Conservation (phyloP, 78 protist genomes). For the Dictyostelium firmibasis region DNA sequence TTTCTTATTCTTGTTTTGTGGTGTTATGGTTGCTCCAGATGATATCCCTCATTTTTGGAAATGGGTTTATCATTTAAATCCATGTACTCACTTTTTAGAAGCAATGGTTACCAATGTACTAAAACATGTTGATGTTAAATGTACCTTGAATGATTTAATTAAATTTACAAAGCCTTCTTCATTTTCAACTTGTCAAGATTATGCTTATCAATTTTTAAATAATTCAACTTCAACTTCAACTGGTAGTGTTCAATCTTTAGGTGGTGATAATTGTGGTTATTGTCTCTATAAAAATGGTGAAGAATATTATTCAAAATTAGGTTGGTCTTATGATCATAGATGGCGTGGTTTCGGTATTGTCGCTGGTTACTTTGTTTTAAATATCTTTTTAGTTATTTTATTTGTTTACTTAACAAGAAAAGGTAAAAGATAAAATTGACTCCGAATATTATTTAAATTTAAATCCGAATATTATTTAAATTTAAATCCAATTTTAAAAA, state of each 20-base stretch:
- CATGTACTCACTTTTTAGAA: conserved; percentile 36
- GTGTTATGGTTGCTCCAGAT: not conserved
- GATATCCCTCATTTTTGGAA: conserved; percentile 6
- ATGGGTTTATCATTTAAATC: conserved; percentile 17
- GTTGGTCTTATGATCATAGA: conserved; percentile 26
- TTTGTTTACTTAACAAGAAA: conserved; percentile 67
- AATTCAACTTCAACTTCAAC: not conserved
- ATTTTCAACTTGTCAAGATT: conserved; percentile 11
- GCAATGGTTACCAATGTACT: conserved; percentile 26
- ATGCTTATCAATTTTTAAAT: conserved; percentile 12
- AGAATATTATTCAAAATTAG: conserved; percentile 30
- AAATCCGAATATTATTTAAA: too few species aligned
- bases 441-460: too few species aligned
- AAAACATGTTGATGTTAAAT: not conserved
- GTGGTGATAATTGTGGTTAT: conserved; percentile 8
- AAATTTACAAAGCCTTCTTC: not conserved
- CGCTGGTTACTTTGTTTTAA: not conserved
- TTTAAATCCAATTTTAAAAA: too few species aligned
- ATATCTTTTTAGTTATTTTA: not conserved
- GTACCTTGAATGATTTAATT: not conserved
- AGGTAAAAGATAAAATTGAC: conserved; percentile 68
- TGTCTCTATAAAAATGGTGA: conserved; percentile 43
- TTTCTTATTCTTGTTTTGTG: conserved; percentile 56
- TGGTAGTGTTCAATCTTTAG: not conserved
- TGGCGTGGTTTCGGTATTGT: conserved; percentile 67